Conservation (phyloP, 768 basidiomycete species). For the Panellus pusillus region DNA sequence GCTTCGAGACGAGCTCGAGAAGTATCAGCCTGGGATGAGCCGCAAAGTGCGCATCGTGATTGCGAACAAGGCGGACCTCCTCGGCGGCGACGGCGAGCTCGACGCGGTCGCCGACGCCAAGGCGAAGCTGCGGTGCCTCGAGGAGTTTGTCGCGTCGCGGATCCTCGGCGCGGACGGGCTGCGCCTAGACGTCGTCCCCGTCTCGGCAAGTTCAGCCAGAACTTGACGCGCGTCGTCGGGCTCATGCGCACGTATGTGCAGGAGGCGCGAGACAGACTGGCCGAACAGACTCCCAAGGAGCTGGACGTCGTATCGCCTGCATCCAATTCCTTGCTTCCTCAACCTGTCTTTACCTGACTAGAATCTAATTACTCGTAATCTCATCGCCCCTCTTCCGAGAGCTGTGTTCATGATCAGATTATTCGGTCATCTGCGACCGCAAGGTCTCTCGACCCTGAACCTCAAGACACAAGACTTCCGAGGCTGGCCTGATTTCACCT, state of each 20-base stretch:
- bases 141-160: slow-evolving; percentile 53
- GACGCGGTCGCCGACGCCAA: slow-evolving; percentile 52
- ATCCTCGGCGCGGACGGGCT: slow-evolving; percentile 38
- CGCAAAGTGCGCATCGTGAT: slow-evolving; percentile 76
- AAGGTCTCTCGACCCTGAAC: no score
- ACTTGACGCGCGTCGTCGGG: slow-evolving; percentile 67
- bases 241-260: slow-evolving; percentile 69
- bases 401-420: no score
- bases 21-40: slow-evolving; percentile 78
- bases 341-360: no score
- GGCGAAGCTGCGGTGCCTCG: slow-evolving; percentile 54
- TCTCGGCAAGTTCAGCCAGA: slow-evolving; percentile 86
- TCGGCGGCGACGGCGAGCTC: slow-evolving; percentile 53
- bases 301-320: slow-evolving; percentile 11
- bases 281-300: slow-evolving; percentile 16
- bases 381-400: no score
- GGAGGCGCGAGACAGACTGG: slow-evolving; percentile 30
- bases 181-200: slow-evolving; percentile 69
- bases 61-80: slow-evolving; percentile 93
- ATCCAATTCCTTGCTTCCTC: no score
- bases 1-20: slow-evolving; percentile 81
- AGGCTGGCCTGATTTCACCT: no score
- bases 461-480: no score
- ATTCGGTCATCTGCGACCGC: no score
- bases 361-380: no score